These are phyloP conservation scores for Thuja plicata DNA, from an alignment of 83 land plant genomes.

Conservation along the genomic window DNA sequence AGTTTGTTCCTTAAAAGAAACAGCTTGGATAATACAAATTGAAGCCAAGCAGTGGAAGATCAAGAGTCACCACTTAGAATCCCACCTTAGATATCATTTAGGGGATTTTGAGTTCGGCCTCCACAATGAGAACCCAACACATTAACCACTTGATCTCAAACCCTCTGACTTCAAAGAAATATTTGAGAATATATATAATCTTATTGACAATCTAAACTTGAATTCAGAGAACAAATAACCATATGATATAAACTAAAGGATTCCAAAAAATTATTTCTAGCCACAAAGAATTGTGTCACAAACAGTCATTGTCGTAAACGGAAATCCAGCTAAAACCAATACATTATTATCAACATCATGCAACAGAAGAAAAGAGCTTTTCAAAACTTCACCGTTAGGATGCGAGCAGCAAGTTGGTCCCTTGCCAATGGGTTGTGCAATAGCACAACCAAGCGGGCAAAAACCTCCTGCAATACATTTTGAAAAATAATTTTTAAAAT, in stretches of 20 bases:
- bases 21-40: no score
- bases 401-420: slow-evolving; percentile 82
- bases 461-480: slow-evolving; percentile 67
- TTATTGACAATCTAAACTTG: neutral
- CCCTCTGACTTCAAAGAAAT: neutral
- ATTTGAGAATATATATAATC: neutral
- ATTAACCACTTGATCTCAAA: no score
- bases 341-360: neutral
- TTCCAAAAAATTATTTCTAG: neutral
- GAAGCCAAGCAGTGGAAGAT: no score
- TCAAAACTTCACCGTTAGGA: slow-evolving; percentile 60
- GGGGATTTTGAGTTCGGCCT: no score
- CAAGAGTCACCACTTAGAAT: no score
- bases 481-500: neutral
- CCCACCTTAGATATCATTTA: no score
- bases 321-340: neutral
- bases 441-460: slow-evolving; percentile 92
- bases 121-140: no score
- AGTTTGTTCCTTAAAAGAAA: no score
- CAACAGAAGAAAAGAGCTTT: neutral
- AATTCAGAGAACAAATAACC: neutral
- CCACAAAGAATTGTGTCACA: neutral
- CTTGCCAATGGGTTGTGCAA: slow-evolving; percentile 90
- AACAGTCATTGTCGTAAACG: neutral
- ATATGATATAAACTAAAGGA: neutral